Conservation (phyloP, 139 green algal species). For the Volvox reticuliferus region DNA sequence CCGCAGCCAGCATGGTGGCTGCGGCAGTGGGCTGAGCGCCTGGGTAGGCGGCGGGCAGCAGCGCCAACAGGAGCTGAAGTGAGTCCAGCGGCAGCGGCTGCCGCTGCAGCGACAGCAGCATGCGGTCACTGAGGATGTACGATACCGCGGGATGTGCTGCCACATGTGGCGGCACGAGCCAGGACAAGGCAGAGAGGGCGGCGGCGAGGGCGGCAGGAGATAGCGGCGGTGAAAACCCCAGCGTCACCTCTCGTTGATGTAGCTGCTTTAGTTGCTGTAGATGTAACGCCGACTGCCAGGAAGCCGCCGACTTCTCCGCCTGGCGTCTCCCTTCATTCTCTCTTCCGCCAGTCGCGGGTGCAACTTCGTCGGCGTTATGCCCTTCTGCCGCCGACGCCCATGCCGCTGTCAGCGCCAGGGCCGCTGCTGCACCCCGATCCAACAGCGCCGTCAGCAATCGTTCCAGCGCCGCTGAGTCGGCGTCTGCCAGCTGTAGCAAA, state of each 20-base stretch:
- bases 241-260: not conserved
- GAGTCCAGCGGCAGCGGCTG: not conserved
- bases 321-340: too few relatives aligned
- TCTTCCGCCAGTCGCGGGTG: too few relatives aligned
- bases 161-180: conserved; percentile 15
- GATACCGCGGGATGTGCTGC: not conserved
- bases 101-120: not conserved
- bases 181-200: not conserved
- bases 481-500: not conserved
- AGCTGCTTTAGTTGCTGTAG: conserved; percentile 22
- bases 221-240: conserved; percentile 19
- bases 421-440: conserved; percentile 4
- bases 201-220: not conserved
- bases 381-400: not conserved
- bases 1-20: conserved; percentile 41
- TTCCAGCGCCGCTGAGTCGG: not conserved
- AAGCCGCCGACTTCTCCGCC: too few relatives aligned
- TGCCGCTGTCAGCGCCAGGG: not conserved
- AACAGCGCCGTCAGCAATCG: conserved; percentile 35
- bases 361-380: too few relatives aligned
- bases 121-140: conserved; percentile 1
- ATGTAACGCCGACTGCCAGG: not conserved
- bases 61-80: not conserved
- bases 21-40: conserved; percentile 4
- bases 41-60: conserved; percentile 31